These are phyloP conservation scores for Venturia oleaginea DNA, from an alignment of 2,329 filamentous ascomycete genomes.

Conservation along the genomic window DNA sequence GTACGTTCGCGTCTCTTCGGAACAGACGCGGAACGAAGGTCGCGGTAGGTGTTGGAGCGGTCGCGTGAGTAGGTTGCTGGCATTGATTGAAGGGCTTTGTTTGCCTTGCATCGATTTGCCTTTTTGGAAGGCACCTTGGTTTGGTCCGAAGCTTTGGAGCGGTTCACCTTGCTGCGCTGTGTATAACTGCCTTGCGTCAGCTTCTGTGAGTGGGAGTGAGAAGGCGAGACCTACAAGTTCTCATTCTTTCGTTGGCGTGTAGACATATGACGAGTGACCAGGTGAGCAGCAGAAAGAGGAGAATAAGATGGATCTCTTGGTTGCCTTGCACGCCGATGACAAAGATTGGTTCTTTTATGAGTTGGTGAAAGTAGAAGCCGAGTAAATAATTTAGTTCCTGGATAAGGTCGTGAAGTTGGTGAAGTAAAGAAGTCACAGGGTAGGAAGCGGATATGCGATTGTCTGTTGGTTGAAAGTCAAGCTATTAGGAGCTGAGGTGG, in stretches of 20 bases:
- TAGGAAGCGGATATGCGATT: not conserved
- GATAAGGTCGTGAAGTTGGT: not conserved
- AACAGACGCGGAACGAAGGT: not conserved
- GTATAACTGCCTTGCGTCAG: not conserved
- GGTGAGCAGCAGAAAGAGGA: not conserved
- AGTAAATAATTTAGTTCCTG: not conserved
- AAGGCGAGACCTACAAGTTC: not conserved
- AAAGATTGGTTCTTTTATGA: not conserved
- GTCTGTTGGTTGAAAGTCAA: not conserved
- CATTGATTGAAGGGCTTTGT: not conserved
- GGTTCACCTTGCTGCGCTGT: constrained; percentile 5
- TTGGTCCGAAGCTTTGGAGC: not conserved
- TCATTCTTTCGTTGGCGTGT: constrained; percentile 1
- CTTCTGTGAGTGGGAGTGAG: not conserved
- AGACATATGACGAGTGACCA: not conserved
- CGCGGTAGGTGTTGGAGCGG: not conserved
- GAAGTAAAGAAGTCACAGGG: not conserved
- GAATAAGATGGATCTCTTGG: not conserved
- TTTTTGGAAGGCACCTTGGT: constrained; percentile 2
- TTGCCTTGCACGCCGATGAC: not conserved
- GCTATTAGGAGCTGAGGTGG: not conserved
- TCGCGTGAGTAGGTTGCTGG: constrained; percentile 1
- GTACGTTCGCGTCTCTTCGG: not conserved
- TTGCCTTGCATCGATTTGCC: not conserved
- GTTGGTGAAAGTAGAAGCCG: not conserved